Base-by-base conservation (phyloP, 805 yeast genomes). In the Gaillardinia entomophila region DNA sequence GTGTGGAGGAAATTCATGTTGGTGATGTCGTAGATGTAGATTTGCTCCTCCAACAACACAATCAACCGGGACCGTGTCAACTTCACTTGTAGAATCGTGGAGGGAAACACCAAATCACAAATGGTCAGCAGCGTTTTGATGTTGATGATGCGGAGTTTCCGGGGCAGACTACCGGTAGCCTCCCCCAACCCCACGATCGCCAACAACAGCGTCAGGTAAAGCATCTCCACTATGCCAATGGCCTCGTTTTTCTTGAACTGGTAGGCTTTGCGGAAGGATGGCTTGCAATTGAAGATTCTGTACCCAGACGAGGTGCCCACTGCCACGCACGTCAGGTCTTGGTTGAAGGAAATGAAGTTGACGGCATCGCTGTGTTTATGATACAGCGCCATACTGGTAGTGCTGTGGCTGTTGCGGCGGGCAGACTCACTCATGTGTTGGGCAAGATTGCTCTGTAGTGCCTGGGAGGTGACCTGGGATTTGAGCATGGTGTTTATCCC, bases 261-360 rank as follows among this genome's bases (percentile, higher is more conserved):
- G 36, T 46, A 61, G 39, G 66, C 57, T 30, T 57, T 55, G 23
- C 89, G 89, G 55, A 85, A 82, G 16, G 28, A 31, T 12, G 95
- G 95, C 42, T 83, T 88, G 57, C 96, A 88, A 50, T 85, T 85
- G 67, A 73, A 90, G 29, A 90, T 83, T 45, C 73, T 73, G 53
- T 84, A 79, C 10, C 82, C 77, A 27, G 64, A 62, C 27, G 71
- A 69, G 4, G 81, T 69, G 2, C 94, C 92, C 1, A 82, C 76
- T 1, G 92, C 82, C 12, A 88, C 69, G 57, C 96, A 86, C 51
- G 70, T 71, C 38, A 79, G 79, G 60, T 90, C 96, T 68, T 90
- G 98, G 60, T 92, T 90, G 72, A 89, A 88, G 1, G 66, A 57
- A 25, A 66, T 61, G 47, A 49, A 65, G 37, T 66, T 66, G 33